Base-by-base conservation (phyloP, 129 eudicot genomes). In the Logfia minima region DNA sequence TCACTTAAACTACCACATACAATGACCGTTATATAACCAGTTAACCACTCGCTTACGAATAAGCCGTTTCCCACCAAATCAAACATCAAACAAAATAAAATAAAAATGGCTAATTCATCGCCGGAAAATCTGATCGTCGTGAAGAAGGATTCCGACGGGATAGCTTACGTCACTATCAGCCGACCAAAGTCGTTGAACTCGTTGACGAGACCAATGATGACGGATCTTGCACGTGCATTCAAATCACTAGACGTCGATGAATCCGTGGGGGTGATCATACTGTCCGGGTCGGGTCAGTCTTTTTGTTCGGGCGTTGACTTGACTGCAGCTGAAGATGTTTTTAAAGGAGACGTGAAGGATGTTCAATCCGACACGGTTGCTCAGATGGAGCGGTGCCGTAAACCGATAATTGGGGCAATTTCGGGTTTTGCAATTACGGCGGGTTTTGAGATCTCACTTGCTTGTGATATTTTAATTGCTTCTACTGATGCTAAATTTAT, bases 301-400 rank as follows among this genome's bases (percentile, higher is more conserved):
- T 95, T 95, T 43, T 95, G 99, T 77, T 92, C 99, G 55, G 99
- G 99, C 43, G 95, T 95, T 26, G 99, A 95, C 74, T 78, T 95
- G 85, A 95, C 96, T 13, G 79, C 97, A 51, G 99, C 99, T 6
- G 97, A 91, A 86, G 96, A 90, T 34, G 99, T 95, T 32, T 95
- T 95, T 70, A 95, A 95, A 68, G 97, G 95, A 35, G 96, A 95
- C 66, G 92, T 95, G 14, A 95, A 90, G 82, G 92, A 95, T 77
- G 75, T 72, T 13, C 95, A 92, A 32, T 29, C 81, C 1, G 97
- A 95, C 6, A 86, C 89, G 60, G 99, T 92, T 32, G 90, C 81
- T 28, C 99, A 95, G 74, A 95, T 95, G 97, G 97, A 92, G 83
- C 84, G 78, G 75, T 95, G 99, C 66, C 75, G 81, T 77, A 95